Evolutionary conservation across 768 basidiomycete species (phyloP).

Genomic region (Russula brevipes): DNA sequence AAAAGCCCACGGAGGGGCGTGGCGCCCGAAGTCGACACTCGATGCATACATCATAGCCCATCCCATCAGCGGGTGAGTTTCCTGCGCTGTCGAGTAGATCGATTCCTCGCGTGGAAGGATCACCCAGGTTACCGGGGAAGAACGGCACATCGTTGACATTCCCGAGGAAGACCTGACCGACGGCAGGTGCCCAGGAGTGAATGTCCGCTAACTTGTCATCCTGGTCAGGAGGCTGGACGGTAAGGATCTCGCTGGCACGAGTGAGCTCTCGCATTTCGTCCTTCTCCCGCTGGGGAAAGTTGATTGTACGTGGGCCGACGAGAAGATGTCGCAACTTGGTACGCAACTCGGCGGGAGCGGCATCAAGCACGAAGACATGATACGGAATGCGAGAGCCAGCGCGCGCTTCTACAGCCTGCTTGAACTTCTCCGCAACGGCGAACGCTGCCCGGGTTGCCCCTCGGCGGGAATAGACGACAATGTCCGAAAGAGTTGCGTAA

Average conservation of each 20-base stretch:
- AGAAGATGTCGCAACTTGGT: slow-evolving; percentile 47
- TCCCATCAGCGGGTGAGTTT: slow-evolving; percentile 47
- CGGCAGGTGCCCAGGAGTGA: slow-evolving; percentile 35
- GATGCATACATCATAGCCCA: slow-evolving; percentile 80
- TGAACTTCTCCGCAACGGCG: slow-evolving; percentile 60
- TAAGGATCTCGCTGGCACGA: slow-evolving; percentile 71
- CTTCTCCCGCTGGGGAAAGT: slow-evolving; percentile 78
- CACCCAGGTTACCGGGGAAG: slow-evolving; percentile 22
- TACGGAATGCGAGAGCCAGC: slow-evolving; percentile 46
- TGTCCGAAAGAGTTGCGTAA: slow-evolving; percentile 83
- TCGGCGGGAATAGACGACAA: slow-evolving; percentile 78
- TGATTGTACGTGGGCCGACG: slow-evolving; percentile 56
- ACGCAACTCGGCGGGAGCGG: slow-evolving; percentile 43
- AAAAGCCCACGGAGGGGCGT: slow-evolving; percentile 60
- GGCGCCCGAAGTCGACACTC: slow-evolving; percentile 82
- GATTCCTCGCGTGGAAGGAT: slow-evolving; percentile 11
- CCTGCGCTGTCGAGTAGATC: slow-evolving; percentile 35
- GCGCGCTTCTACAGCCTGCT: slow-evolving; percentile 48
- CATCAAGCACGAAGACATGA: slow-evolving; percentile 74
- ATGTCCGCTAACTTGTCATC: slow-evolving; percentile 36
- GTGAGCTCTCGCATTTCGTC: slow-evolving; percentile 90
- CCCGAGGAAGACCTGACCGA: slow-evolving; percentile 73
- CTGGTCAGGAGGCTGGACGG: slow-evolving; percentile 28
- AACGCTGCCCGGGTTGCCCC: slow-evolving; percentile 52
- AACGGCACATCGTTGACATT: slow-evolving; percentile 74